A percentile compares a stretch with the other conserved stretches of the same genome.
These are phyloP conservation scores for Carex scoparia DNA, from an alignment of 176 grass and related monocot genomes.

Conservation along the genomic window DNA sequence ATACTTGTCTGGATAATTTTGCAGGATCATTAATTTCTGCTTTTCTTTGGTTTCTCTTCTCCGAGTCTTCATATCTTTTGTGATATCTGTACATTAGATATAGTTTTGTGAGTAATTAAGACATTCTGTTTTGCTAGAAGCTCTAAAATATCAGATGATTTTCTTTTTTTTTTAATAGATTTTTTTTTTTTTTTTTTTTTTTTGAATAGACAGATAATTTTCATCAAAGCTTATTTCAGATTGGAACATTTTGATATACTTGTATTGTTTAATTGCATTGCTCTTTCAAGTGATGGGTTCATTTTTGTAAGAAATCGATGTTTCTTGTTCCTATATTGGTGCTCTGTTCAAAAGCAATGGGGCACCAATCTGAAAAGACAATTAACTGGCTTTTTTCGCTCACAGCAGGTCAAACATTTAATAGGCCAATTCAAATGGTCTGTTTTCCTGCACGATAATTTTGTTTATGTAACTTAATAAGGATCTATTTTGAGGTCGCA, in stretches of 20 bases:
- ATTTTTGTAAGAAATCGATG: not conserved
- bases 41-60: not conserved
- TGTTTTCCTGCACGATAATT: not conserved
- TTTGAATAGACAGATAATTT: too few species aligned
- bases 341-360: not conserved
- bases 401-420: not conserved
- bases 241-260: not conserved
- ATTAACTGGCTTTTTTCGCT: not conserved
- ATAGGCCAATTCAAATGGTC: not conserved
- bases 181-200: too few species aligned
- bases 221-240: not conserved
- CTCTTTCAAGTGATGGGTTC: not conserved
- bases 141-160: not conserved
- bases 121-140: not conserved
- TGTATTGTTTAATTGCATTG: not conserved
- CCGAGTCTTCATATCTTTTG: not conserved
- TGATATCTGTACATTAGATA: not conserved
- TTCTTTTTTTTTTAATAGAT: too few species aligned
- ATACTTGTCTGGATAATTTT: not conserved
- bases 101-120: not conserved
- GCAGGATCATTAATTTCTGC: not conserved
- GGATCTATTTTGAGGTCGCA: not conserved
- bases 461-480: not conserved
- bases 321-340: not conserved
- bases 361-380: not conserved